Evolutionary conservation across 2,329 filamentous ascomycete species (phyloP).

Genomic region (Fusarium zealandicum): DNA sequence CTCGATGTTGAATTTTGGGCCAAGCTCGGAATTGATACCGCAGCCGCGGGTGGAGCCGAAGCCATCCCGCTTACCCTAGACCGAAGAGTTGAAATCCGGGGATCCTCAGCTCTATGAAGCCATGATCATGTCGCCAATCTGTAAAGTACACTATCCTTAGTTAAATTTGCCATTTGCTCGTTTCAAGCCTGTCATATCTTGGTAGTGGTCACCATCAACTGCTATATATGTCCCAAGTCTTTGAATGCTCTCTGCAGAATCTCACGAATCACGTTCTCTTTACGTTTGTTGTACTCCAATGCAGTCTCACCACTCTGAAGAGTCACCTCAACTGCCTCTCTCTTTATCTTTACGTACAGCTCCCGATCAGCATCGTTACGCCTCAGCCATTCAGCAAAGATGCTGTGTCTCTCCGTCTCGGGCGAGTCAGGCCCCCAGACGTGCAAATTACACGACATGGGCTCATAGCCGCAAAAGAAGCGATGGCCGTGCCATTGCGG

Average conservation of each 20-base stretch:
- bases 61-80: conserved; percentile 24
- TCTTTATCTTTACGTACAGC: conserved; percentile 50
- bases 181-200: no score
- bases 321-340: conserved; percentile 43
- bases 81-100: conserved; percentile 10
- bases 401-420: conserved; percentile 52
- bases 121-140: no score
- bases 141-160: no score
- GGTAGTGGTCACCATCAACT: no score
- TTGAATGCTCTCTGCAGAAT: conserved; percentile 46
- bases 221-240: conserved; percentile 29
- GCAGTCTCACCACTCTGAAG: conserved; percentile 40
- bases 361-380: conserved; percentile 48
- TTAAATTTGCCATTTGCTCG: no score
- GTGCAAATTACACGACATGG: conserved; percentile 54
- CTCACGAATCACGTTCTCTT: conserved; percentile 50
- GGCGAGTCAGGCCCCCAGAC: conserved; percentile 54
- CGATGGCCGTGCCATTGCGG: conserved; percentile 57
- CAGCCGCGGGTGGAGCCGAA: conserved; percentile 17
- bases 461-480: conserved; percentile 50
- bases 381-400: conserved; percentile 56
- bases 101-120: no score
- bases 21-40: conserved; percentile 33
- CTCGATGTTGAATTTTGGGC: conserved; percentile 39
- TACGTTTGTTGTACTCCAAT: conserved; percentile 51